Conservation (phyloP, 2,329 filamentous ascomycete species). For the Xylaria sp. region DNA sequence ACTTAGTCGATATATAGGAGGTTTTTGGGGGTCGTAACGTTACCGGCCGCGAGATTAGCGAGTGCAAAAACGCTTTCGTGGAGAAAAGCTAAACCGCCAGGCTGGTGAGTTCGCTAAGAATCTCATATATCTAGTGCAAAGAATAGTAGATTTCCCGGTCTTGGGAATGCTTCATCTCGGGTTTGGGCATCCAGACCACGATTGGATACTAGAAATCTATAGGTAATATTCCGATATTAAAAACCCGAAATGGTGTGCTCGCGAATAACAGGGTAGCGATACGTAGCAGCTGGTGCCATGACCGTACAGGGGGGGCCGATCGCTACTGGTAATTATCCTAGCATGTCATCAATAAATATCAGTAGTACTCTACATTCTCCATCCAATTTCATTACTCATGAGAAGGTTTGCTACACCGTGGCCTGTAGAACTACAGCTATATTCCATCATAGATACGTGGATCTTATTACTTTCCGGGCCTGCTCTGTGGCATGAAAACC, state of each 20-base stretch:
- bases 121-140: conserved; percentile 26
- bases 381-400: background rate
- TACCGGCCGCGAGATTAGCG: conserved; percentile 4
- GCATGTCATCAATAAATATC: conserved; percentile 22
- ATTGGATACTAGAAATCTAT: conserved; percentile 24
- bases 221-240: conserved; percentile 31
- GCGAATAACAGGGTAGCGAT: conserved; percentile 23
- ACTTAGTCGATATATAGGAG: conserved; percentile 13
- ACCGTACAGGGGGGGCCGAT: conserved; percentile 20
- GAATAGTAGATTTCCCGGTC: conserved; percentile 27
- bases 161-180: conserved; percentile 31
- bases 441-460: background rate
- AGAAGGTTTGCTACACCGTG: background rate
- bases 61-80: conserved; percentile 6
- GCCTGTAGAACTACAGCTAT: conserved; percentile 10
- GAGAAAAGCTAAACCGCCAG: conserved; percentile 1
- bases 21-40: conserved; percentile 11
- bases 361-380: conserved; percentile 9
- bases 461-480: conserved; percentile 7
- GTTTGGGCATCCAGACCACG: conserved; percentile 8
- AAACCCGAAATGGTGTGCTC: conserved; percentile 21
- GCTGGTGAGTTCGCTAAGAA: conserved; percentile 11
- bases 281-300: conserved; percentile 14
- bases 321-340: conserved; percentile 14
- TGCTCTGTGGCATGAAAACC: conserved; percentile 1